These are phyloP conservation scores for Ustilago bromivora DNA, from an alignment of 1,284 basidiomycete genomes.

Conservation along the genomic window DNA sequence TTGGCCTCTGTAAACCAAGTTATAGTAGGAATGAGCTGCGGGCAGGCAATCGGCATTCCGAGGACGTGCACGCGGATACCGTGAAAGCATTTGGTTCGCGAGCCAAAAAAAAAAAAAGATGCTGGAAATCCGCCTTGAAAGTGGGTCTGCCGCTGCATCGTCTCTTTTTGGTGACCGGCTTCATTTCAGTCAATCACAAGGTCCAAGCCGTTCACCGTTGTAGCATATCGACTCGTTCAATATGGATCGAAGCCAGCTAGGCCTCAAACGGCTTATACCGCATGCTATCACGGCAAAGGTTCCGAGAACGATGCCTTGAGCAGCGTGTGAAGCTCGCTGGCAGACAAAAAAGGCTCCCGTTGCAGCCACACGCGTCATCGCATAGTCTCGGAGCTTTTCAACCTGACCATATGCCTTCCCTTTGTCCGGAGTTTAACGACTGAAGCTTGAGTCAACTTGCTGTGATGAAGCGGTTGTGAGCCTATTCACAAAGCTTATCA, in stretches of 20 bases:
- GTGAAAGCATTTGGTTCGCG: background rate
- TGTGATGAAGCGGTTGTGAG: background rate
- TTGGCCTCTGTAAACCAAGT: too few relatives aligned
- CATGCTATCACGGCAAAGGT: background rate
- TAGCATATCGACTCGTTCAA: background rate
- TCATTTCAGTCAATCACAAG: background rate
- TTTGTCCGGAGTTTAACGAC: background rate
- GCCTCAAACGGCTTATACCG: background rate
- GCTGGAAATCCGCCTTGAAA: background rate
- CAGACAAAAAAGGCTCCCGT: background rate
- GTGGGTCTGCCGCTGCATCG: too few relatives aligned
- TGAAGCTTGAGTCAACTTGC: background rate
- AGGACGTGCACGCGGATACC: background rate
- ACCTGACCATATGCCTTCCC: background rate
- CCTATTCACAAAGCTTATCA: background rate
- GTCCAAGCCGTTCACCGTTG: background rate
- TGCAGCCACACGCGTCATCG: conserved; percentile 3
- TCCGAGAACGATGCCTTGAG: too few relatives aligned
- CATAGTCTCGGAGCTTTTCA: background rate
- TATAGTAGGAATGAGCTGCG: background rate
- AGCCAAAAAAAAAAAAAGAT: background rate
- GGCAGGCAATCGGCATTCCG: conserved; percentile 22
- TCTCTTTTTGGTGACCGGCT: background rate
- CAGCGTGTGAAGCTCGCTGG: background rate
- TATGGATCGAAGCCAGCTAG: background rate